Evolutionary conservation across 2,329 filamentous ascomycete species (phyloP), one percentile per base, ranked within the genome.

Genomic region (Penicillium brasilianum): DNA sequence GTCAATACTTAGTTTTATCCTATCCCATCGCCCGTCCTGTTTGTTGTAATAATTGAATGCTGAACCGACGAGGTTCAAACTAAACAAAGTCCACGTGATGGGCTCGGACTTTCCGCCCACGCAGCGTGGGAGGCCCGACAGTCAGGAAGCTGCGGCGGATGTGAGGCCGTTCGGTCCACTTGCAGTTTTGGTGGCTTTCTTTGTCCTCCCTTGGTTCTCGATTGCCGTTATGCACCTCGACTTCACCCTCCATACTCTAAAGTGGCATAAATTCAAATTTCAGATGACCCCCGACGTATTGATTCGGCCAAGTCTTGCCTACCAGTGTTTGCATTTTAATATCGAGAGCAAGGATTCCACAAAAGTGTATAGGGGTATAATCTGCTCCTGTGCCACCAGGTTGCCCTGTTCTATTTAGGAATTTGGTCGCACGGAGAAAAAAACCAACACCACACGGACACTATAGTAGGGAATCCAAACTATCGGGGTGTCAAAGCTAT

Each of bases 151-250:
- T 71, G 67, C 65, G 66, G 65, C 70, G 65, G 70, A 70, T 72
- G 72, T 72, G 72, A 73, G 69, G 67, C 71, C 73, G 73, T 75
- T 75, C 73, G 69, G 66, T 74, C 71, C 71, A 71, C 70, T 64
- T 30, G 37, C 11, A 52, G 56, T 54, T 60, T 46, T 34, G 49
- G 30, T 49, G 34, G 46, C 32, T 53, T 10, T 34, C 48, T 32
- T 51, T 51, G 36, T 34, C 48, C 48, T 18, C 32, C 36, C 36
- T 34, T 8, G 48, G 3, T 32, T 5, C 7, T 10, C 36, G n/a
- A 36, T 53, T 53, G 50, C 25, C 7, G 10, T 22, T 25, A 8
- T 20, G 36, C 13, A n/a, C 36, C 16, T 9, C 0, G 28, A 16
- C 20, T 28, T 20, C 9, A 32, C 30, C n/a, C 28, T 28, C 10